Evolutionary conservation across 2,329 filamentous ascomycete genomes (phyloP).

Genomic region (Diaporthe destruens): DNA sequence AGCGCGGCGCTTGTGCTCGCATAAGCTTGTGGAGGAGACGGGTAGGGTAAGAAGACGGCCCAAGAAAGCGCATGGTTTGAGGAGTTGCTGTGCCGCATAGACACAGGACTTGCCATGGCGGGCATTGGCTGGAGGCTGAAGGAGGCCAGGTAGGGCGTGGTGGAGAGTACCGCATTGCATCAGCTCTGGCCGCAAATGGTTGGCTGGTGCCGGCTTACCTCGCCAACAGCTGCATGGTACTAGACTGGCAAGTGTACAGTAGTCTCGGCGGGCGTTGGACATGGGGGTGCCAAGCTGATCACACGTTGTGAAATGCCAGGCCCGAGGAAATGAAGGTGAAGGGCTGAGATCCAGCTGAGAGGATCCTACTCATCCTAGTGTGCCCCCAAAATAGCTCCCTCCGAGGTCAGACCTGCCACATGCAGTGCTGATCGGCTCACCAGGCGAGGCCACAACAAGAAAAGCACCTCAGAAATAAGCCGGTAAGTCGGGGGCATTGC

Average conservation of each 20-base stretch:
- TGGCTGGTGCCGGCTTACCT: slow-evolving; percentile 33
- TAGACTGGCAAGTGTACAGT: slow-evolving; percentile 22
- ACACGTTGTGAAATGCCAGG: slow-evolving; percentile 24
- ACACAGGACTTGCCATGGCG: slow-evolving; percentile 14
- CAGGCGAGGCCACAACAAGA: not conserved
- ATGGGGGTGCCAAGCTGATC: slow-evolving; percentile 31
- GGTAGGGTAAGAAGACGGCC: slow-evolving; percentile 33
- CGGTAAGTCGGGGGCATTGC: not conserved
- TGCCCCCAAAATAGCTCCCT: slow-evolving; percentile 21
- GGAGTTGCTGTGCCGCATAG: slow-evolving; percentile 39
- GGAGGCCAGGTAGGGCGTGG: slow-evolving; percentile 24
- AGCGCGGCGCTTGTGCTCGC: slow-evolving; percentile 12
- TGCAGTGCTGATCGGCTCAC: slow-evolving; percentile 12
- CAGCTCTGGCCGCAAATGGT: slow-evolving; percentile 32
- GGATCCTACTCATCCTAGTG: slow-evolving; percentile 34
- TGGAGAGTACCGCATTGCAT: slow-evolving; percentile 25
- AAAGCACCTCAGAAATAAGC: not conserved
- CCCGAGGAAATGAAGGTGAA: slow-evolving; percentile 16
- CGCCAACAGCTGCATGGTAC: slow-evolving; percentile 34
- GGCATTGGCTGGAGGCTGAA: slow-evolving; percentile 39
- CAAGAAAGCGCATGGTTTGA: slow-evolving; percentile 15
- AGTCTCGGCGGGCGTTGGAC: slow-evolving; percentile 16
- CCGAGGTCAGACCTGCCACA: slow-evolving; percentile 19
- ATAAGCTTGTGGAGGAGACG: slow-evolving; percentile 35
- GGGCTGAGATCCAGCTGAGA: slow-evolving; percentile 37